Base-by-base conservation (phyloP, 1,284 basidiomycete genomes). In the Cystobasidium pallidum region DNA sequence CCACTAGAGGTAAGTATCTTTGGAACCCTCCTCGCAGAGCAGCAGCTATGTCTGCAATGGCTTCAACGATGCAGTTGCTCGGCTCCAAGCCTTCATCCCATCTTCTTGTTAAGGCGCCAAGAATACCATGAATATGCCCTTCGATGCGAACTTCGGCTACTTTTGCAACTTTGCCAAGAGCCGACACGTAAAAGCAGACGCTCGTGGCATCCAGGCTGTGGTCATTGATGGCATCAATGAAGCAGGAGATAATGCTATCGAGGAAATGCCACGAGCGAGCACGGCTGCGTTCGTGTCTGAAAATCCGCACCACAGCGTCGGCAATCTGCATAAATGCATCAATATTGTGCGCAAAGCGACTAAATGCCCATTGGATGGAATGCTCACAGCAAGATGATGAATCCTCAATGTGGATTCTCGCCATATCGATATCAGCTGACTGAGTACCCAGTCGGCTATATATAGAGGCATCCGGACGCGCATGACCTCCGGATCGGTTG, bases 1-100 rank as follows among this genome's bases (percentile, higher is more conserved):
- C 84, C 51, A 98, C 88, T 26, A 88, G 88, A 0, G 95, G 93
- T 21, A 99, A 83, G 83, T 95, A 97, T 1, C 92, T 94, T 80
- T 95, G 95, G 85, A 99, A 99, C 80, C 99, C 95, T 17, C 94
- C 92, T 79, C 97, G 94, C 24, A 99, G 86, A 0, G 95, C 94
- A 78, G 90, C 90, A 1, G 94, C 94, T 19, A 98, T 86, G 0
- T 94, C 88, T 80, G 99, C 94, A 30, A 99, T 90, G 30, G 99
- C 85, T 26, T 91, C 89, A 67, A 98, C 92, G 66, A 99, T 90
- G 3, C 68, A 71, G 32, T 57, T 71, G 24, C 43, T 55, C 1
- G 68, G 68, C 61, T 71, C 68, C 6, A 71, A 28, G 39, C 61
- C 61, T 19, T 71, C 61, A 13, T 54, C 49, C 68, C 68, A 71